phyloP scores from a whole-genome alignment of 2,329 filamentous ascomycete species.

The Fusarium devonianum region DNA sequence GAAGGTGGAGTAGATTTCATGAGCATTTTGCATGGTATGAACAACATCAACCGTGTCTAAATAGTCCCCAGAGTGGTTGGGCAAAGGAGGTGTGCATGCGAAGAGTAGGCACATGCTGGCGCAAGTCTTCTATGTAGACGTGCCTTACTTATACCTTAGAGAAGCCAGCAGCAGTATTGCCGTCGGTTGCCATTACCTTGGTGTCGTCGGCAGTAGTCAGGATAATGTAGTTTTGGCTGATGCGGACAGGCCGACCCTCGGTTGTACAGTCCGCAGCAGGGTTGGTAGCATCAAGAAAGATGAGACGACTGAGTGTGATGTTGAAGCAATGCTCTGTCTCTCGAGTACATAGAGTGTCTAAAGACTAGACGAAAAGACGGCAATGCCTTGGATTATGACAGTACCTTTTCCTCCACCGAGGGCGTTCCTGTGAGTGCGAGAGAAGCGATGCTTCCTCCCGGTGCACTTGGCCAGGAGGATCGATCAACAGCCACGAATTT shows the following conservation, averaged over 20 bases:
- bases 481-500: not conserved
- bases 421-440: not conserved
- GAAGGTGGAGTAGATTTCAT: conserved; percentile 40
- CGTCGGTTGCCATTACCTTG: not conserved
- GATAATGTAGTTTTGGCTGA: not conserved
- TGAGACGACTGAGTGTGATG: too few species aligned
- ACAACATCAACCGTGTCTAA: not conserved
- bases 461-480: not conserved
- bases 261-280: conserved; percentile 16
- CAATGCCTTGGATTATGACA: not conserved
- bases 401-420: not conserved
- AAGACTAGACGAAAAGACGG: not conserved
- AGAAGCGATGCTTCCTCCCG: not conserved
- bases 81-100: conserved; percentile 5
- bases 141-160: not conserved
- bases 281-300: too few species aligned
- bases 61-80: not conserved
- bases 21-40: not conserved
- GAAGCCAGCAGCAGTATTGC: not conserved
- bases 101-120: not conserved
- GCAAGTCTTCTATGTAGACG: not conserved
- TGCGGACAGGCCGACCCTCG: conserved; percentile 7
- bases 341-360: not conserved
- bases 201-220: not conserved
- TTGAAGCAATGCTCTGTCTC: too few species aligned